Evolutionary conservation across 257 asterid genomes (phyloP).

Genomic region (Eustoma russellianum): DNA sequence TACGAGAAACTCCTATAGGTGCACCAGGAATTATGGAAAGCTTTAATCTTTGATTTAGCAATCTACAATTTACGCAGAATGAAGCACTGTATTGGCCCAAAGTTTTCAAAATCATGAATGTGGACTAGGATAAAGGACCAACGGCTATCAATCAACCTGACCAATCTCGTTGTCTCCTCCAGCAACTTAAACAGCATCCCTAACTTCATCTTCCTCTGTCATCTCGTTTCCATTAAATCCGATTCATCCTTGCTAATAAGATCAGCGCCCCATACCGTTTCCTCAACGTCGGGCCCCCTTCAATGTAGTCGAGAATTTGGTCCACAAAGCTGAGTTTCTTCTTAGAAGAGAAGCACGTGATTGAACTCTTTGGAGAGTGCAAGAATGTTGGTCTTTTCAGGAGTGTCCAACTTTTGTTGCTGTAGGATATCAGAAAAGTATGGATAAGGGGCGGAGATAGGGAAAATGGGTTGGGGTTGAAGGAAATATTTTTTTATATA

Average conservation of each 20-base stretch:
- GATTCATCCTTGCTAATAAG: conserved; percentile 47
- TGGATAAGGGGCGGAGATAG: not conserved
- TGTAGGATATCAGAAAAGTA: conserved; percentile 2
- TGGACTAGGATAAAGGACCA: too few species aligned
- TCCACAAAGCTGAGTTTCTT: conserved; percentile 79
- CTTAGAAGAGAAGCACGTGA: conserved; percentile 66
- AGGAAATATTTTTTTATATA: too few species aligned
- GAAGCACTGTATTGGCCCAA: too few species aligned
- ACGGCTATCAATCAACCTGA: conserved; percentile 40
- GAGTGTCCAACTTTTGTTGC: not conserved
- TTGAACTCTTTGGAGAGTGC: conserved; percentile 1
- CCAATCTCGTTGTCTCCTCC: conserved; percentile 96
- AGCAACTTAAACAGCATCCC: conserved; percentile 83
- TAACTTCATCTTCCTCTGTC: conserved; percentile 55
- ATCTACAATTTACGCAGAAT: too few species aligned
- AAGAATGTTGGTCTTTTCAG: conserved; percentile 1
- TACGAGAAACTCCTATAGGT: too few species aligned
- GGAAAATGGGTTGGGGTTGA: too few species aligned
- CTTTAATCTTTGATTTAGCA: too few species aligned
- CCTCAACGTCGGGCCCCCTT: conserved; percentile 99
- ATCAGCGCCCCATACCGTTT: conserved; percentile 98
- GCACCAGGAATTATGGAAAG: too few species aligned
- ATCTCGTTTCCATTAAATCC: conserved; percentile 35
- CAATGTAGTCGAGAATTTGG: conserved; percentile 92
- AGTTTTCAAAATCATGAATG: too few species aligned